Percentiles rank a stretch among this genome's conserved stretches.
phyloP scores from a whole-genome alignment of 2,329 filamentous ascomycete species.

The Paraphoma chrysanthemicola region DNA sequence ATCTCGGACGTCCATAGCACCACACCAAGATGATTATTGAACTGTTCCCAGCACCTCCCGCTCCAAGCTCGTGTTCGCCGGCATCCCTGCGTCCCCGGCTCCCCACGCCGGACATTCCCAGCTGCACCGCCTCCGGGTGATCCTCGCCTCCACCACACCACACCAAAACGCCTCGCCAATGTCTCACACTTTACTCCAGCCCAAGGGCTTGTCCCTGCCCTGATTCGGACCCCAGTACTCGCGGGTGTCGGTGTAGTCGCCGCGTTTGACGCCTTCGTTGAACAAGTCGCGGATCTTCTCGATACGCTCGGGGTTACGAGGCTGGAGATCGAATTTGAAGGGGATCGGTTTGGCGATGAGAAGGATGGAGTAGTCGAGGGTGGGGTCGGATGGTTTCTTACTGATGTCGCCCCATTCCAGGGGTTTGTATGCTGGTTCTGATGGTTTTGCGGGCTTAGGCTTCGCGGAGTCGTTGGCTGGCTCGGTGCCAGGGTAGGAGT shows the following conservation, averaged over 20 bases:
- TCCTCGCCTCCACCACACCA: too few relatives aligned
- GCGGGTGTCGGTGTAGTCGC: constrained; percentile 46
- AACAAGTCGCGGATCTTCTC: constrained; percentile 44
- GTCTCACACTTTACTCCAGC: constrained; percentile 45
- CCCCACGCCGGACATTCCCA: constrained; percentile 13
- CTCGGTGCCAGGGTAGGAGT: constrained; percentile 31
- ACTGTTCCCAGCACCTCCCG: neutral
- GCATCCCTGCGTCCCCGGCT: constrained; percentile 13
- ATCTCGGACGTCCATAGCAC: neutral
- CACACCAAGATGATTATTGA: constrained; percentile 1
- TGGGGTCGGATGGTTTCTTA: constrained; percentile 47
- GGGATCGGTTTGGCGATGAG: constrained; percentile 56
- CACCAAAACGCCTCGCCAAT: neutral
- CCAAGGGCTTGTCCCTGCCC: constrained; percentile 38
- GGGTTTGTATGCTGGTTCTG: constrained; percentile 25
- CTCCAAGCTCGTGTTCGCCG: neutral
- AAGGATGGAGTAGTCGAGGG: constrained; percentile 52
- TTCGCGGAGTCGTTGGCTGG: constrained; percentile 8
- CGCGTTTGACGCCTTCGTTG: constrained; percentile 43
- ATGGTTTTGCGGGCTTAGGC: constrained; percentile 6
- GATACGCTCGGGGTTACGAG: constrained; percentile 43
- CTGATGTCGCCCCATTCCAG: constrained; percentile 30
- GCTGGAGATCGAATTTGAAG: constrained; percentile 51
- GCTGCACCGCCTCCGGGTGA: constrained; percentile 5
- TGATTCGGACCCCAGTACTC: constrained; percentile 51